Evolutionary conservation across 441 rosid species (phyloP), one percentile per base, ranked within the genome.

Genomic region (Aquilaria agallochum): DNA sequence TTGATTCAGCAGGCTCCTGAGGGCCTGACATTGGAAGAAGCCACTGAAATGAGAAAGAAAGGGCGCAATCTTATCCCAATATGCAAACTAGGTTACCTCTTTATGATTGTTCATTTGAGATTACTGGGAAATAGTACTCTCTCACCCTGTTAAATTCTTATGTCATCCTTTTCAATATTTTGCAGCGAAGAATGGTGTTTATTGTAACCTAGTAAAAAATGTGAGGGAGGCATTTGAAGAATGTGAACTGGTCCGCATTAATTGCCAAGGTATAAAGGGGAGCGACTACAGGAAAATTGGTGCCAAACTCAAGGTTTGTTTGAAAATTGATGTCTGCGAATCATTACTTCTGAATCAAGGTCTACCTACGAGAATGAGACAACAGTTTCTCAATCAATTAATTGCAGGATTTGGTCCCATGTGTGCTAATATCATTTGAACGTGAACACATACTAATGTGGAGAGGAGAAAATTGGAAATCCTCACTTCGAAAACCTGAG

Each of bases 141-240:
- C 51, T 59, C 50, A 40, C 9, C 11, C n/a, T 53, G 47, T 55
- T 36, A 32, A 66, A 58, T 60, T 65, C 27, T 58, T 60, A 31
- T 45, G 14, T 50, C 53, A 12, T 65, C 30, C n/a, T 69, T 74
- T 63, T 60, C 30, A 55, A 33, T 62, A 20, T 68, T 34, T 65
- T 78, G 63, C 79, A 93, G 95, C 77, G 31, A 90, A 90, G 80
- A 94, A 90, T 76, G 98, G 97, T 63, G 85, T 87, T 50, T 88
- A 87, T 71, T 67, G 67, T 67, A 74, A 87, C 75, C 84, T 94
- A 31, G 90, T 76, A 54, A 75, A 63, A 56, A 74, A 84, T 66
- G 87, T 94, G n/a, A 78, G 71, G 69, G 97, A 88, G 76, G 97
- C 98, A 58, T 94, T 90, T 84, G 90, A 89, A 76, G 95, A 75